A percentile compares a stretch with the other conserved stretches of the same genome.
These are phyloP conservation scores for Pseudozyma sp. DNA, from an alignment of 1,284 basidiomycete genomes.

Conservation along the genomic window DNA sequence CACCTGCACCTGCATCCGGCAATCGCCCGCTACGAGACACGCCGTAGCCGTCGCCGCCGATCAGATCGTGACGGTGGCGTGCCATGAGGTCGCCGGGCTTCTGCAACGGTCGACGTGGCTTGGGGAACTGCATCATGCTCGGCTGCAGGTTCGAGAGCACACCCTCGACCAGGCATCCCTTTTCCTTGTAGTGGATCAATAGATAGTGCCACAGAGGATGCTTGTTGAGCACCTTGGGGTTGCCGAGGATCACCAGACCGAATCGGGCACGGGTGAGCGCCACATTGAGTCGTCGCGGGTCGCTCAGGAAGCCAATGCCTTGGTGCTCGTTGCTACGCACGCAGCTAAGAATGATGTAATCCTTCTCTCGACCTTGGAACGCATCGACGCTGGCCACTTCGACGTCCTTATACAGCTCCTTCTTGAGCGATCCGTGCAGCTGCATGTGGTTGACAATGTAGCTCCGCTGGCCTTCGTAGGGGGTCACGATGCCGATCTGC, in stretches of 20 bases:
- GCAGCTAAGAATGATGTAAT: constrained; percentile 98
- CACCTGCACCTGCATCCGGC: constrained; percentile 13
- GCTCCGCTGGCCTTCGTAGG: constrained; percentile 98
- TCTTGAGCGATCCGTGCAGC: constrained; percentile 96
- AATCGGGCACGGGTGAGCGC: constrained; percentile 97
- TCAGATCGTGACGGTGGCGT: constrained; percentile 54
- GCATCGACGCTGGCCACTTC: constrained; percentile 99
- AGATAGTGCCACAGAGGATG: constrained; percentile 90
- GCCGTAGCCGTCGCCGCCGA: constrained; percentile 19
- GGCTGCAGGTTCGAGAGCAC: constrained; percentile 94
- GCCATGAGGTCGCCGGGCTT: constrained; percentile 63
- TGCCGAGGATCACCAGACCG: constrained; percentile 96
- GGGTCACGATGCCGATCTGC: constrained; percentile 98
- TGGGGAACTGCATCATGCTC: constrained; percentile 93
- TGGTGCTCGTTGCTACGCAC: constrained; percentile 99
- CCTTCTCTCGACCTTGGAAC: constrained; percentile 99
- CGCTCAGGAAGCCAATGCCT: constrained; percentile 98
- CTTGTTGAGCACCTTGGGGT: constrained; percentile 98
- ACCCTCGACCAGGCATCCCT: constrained; percentile 91
- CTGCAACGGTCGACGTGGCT: constrained; percentile 59
- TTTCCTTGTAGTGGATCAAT: constrained; percentile 98
- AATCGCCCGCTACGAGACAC: constrained; percentile 7
- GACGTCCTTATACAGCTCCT: constrained; percentile 98
- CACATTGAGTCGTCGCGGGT: constrained; percentile 95
- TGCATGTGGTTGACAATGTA: constrained; percentile 99